Evolutionary conservation across 2,329 filamentous ascomycete species (phyloP).

Genomic region (Penicillium sp.): DNA sequence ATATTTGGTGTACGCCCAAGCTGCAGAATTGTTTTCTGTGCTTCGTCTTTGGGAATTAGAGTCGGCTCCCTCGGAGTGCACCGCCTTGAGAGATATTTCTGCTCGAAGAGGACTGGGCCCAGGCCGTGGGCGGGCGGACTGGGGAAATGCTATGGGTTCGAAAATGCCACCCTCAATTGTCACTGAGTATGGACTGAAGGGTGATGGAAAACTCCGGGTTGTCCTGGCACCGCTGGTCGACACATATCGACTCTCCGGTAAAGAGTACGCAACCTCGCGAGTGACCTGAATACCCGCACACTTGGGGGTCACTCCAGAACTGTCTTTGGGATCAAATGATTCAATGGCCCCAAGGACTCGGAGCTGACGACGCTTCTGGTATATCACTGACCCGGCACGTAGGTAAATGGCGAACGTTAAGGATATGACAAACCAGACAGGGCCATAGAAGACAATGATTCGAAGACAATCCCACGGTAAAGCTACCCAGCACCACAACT

Average conservation of each 20-base stretch:
- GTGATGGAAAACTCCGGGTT: constrained; percentile 1
- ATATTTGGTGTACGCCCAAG: constrained; percentile 42
- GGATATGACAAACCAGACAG: constrained; percentile 44
- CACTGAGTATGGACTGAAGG: constrained; percentile 33
- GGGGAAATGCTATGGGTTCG: not conserved
- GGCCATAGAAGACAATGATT: constrained; percentile 69
- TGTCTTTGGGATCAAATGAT: constrained; percentile 44
- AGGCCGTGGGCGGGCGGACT: not conserved
- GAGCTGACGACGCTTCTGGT: constrained; percentile 62
- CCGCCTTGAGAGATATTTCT: not conserved
- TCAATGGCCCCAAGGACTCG: constrained; percentile 54
- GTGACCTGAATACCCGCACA: constrained; percentile 67
- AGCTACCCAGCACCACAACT: constrained; percentile 80
- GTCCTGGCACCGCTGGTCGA: not conserved
- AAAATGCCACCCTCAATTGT: constrained; percentile 30
- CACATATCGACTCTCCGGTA: constrained; percentile 8
- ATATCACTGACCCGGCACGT: constrained; percentile 40
- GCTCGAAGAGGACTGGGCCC: not conserved
- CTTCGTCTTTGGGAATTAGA: constrained; percentile 15
- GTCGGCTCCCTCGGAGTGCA: constrained; percentile 3
- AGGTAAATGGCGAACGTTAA: constrained; percentile 43
- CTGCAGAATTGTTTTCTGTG: constrained; percentile 37
- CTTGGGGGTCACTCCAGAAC: constrained; percentile 45
- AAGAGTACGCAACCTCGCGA: constrained; percentile 46
- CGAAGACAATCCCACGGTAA: constrained; percentile 69